Evolutionary conservation across 1,139 yeast species (phyloP).

Genomic region (Yarrowia galli): DNA sequence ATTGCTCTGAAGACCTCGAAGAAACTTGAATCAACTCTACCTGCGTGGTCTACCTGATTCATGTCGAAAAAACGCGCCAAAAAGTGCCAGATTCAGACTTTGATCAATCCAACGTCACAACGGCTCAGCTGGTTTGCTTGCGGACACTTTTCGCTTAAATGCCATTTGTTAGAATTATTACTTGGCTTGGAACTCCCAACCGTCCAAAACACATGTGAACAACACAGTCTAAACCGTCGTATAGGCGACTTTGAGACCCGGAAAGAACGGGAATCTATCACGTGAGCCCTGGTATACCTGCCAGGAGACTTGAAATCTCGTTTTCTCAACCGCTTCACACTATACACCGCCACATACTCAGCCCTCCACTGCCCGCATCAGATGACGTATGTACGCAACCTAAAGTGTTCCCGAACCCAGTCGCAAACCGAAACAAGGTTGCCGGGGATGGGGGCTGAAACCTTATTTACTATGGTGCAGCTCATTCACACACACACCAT

Average conservation of each 20-base stretch:
- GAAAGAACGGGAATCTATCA: no score
- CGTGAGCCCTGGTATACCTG: no score
- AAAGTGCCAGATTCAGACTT: no score
- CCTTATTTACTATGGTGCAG: not conserved
- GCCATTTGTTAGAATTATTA: not conserved
- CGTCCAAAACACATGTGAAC: no score
- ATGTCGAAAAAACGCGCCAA: not conserved
- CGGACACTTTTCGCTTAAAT: not conserved
- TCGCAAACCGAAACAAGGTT: not conserved
- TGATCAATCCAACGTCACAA: not conserved
- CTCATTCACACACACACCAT: not conserved
- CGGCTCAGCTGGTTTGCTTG: not conserved
- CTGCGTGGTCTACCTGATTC: not conserved
- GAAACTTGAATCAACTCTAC: no score
- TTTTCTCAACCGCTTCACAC: no score
- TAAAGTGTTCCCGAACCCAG: not conserved
- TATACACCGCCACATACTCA: not conserved
- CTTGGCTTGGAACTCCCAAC: not conserved
- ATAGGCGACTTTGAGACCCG: no score
- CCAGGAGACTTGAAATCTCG: no score
- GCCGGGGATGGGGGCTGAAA: constrained; percentile 18
- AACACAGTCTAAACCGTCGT: no score
- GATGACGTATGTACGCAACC: constrained; percentile 3
- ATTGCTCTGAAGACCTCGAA: no score
- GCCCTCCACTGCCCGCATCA: constrained; percentile 6